Base-by-base conservation (phyloP, 148 eudicot species). In the Arctostaphylos glauca region DNA sequence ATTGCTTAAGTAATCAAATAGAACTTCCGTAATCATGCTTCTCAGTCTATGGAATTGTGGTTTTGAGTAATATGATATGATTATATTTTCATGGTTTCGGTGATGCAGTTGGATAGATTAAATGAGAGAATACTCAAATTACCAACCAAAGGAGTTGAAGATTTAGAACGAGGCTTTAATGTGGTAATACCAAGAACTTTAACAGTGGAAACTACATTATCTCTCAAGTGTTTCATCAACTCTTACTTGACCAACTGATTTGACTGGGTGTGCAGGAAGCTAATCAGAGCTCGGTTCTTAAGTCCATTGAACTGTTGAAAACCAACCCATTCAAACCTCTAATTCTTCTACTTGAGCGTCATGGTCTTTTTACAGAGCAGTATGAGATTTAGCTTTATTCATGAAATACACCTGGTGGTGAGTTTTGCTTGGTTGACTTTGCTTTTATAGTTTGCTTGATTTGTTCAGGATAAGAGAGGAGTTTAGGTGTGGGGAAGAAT, bases 61-160 rank as follows among this genome's bases (percentile, higher is more conserved):
- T 83, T 68, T 46, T 9, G 19, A 53, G 54, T 25, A 41, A 1
- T 67, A 66, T 49, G 46, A 80, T 54, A 81, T 23, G 2, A 56
- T 52, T 49, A 74, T 55, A 72, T n/a, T 60, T 31, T 80, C 31
- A 49, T 60, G 48, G 81, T 82, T 83, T 80, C 86, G 72, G 41
- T 81, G 58, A 16, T 85, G 81, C 91, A 96, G 99, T 89, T 96
- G 91, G 99, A 96, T 86, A 89, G 85, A 79, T 85, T 92, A 72
- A 96, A 96, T 82, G 99, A 96, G 92, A 90, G 90, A 78, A 85
- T 91, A 83, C 80, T 89, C 38, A 73, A 84, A 76, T 80, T 85
- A 71, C 81, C 85, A 58, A 72, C 67, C 3, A 79, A 68, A 84
- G 85, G 82, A 70, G 79, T 41, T 50, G 49, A 81, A 55, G 83